Base-by-base conservation (phyloP, 78 protist genomes). In the Polysphondylium violaceum region DNA sequence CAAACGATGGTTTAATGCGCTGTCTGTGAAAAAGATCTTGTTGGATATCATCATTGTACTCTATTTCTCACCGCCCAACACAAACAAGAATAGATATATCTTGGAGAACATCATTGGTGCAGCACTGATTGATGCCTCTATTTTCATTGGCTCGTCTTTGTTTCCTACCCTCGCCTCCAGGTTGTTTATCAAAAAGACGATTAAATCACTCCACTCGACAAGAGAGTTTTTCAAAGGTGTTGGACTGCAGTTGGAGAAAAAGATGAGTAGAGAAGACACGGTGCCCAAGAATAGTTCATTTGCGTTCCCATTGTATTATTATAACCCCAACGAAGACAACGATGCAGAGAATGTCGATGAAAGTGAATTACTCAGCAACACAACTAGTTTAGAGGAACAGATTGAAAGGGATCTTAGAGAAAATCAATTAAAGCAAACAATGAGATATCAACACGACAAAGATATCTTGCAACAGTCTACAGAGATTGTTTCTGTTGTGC, bases 201-300 rank as follows among this genome's bases (percentile, higher is more conserved):
- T 68, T 0, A 68, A 68, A n/a, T 43, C 76, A 1, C 41, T 81
- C 25, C 35, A 68, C 21, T 68, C 74, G 0, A 55, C 89, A 2
- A 25, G 89, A 29, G 31, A 23, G 19, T 50, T 38, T 36, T 59
- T 81, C 27, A 35, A 69, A 40, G 77, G 55, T 1, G 53, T 81
- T 55, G 76, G 72, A 11, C 56, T 55, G 16, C 76, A 68, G 25
- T 44, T 81, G 56, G 89, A 81, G 56, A 55, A 14, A 8, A 67
- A 43, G 16, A 8, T 55, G 4, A 33, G 63, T 41, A 43, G 35
- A 63, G 31, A 63, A 35, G 23, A 11, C 5, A 36, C 12, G 11
- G 3, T 75, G 1, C n/a, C 16, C 2, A 38, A 75, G 14, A 75
- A 75, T 43, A 35, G 25, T 58, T 75, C 85, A 16, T 75, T 75